Evolutionary conservation across 2,329 filamentous ascomycete genomes (phyloP).

Genomic region (Saccharata proteae): DNA sequence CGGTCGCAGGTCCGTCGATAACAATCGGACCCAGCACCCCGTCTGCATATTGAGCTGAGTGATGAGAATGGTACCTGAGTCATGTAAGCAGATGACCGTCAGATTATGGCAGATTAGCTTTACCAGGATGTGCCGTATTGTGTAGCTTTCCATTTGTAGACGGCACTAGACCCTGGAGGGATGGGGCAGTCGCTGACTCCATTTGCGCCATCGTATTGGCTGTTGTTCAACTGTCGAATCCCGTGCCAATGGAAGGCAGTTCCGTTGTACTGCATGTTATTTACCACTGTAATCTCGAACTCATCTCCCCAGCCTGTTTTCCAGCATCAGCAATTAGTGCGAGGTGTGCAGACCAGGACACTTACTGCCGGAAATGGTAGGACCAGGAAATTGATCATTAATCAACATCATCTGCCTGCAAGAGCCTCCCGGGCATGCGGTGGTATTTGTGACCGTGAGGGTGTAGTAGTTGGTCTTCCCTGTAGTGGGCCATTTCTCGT

Average conservation of each 20-base stretch:
- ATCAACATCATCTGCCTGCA: slow-evolving; percentile 28
- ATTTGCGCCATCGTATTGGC: slow-evolving; percentile 44
- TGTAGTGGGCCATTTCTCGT: slow-evolving; percentile 29
- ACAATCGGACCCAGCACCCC: slow-evolving; percentile 27
- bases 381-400: slow-evolving; percentile 51
- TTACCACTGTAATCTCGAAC: slow-evolving; percentile 38
- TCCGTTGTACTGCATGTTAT: slow-evolving; percentile 42
- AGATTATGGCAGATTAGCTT: not conserved
- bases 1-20: slow-evolving; percentile 26
- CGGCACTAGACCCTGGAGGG: slow-evolving; percentile 20
- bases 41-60: slow-evolving; percentile 21
- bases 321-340: slow-evolving; percentile 8
- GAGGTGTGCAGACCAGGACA: slow-evolving; percentile 24
- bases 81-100: not conserved
- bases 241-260: slow-evolving; percentile 54
- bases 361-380: slow-evolving; percentile 44
- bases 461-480: slow-evolving; percentile 27
- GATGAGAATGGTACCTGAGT: slow-evolving; percentile 19
- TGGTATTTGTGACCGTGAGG: slow-evolving; percentile 29
- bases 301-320: slow-evolving; percentile 32
- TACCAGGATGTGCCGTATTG: slow-evolving; percentile 21
- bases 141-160: slow-evolving; percentile 43
- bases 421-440: slow-evolving; percentile 26
- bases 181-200: slow-evolving; percentile 31
- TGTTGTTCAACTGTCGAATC: slow-evolving; percentile 43